Evolutionary conservation across 495 filamentous ascomycete species (phyloP).

Genomic region (Cairneyella variabilis): DNA sequence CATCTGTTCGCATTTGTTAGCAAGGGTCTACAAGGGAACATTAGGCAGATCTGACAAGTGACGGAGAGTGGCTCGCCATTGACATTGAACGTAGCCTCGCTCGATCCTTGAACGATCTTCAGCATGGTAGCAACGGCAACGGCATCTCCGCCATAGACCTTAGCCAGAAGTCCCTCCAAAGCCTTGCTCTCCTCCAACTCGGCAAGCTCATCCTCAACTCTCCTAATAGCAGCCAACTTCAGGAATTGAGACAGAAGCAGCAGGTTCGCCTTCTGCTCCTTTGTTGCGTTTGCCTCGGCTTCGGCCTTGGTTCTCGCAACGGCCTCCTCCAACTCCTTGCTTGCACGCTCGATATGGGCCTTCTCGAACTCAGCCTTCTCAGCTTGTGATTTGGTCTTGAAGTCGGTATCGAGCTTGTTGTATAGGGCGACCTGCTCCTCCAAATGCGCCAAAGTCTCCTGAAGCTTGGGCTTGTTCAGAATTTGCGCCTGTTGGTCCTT

Average conservation of each 20-base stretch:
- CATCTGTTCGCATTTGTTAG: conserved; percentile 41
- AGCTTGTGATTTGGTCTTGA: conserved; percentile 58
- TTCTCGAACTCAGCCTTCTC: conserved; percentile 74
- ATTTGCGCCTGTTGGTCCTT: conserved; percentile 84
- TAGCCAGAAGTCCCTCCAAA: conserved; percentile 83
- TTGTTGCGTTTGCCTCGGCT: conserved; percentile 51
- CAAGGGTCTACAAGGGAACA: too few species aligned
- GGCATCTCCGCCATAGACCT: conserved; percentile 84
- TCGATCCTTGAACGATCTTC: conserved; percentile 77
- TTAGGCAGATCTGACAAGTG: conserved; percentile 74
- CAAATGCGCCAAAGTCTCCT: conserved; percentile 65
- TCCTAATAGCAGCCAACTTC: conserved; percentile 68
- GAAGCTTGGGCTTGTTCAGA: conserved; percentile 83
- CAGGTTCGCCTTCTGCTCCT: conserved; percentile 50
- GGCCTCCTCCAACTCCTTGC: conserved; percentile 61
- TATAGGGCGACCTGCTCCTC: conserved; percentile 82
- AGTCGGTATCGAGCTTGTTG: conserved; percentile 77
- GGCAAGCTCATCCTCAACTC: conserved; percentile 60
- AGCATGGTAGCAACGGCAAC: conserved; percentile 77
- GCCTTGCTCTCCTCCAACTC: conserved; percentile 70
- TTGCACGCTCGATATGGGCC: conserved; percentile 64
- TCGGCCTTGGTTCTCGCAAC: conserved; percentile 55
- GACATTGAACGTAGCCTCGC: conserved; percentile 65
- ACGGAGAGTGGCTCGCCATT: conserved; percentile 60
- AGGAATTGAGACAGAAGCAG: conserved; percentile 75